Evolutionary conservation across 805 yeast species (phyloP).

Genomic region (Saccharomycopsis fermentans): DNA sequence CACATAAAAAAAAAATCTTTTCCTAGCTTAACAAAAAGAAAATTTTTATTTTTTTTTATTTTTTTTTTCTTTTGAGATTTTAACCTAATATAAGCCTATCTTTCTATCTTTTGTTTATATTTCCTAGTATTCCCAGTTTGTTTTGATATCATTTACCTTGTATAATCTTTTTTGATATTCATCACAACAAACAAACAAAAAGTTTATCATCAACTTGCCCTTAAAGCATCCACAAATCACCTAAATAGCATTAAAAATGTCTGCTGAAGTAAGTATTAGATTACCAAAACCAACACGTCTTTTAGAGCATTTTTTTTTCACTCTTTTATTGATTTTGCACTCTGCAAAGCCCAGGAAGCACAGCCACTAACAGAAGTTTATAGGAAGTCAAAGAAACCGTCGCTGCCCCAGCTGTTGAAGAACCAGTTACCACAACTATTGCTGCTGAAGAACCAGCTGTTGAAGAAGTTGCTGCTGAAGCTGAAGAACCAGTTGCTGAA

Average conservation of each 20-base stretch:
- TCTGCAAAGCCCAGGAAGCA: no score
- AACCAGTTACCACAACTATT: conserved; percentile 4
- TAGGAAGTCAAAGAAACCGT: conserved; percentile 1
- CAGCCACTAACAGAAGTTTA: neutral
- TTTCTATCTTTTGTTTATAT: neutral
- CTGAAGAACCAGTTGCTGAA: conserved; percentile 8
- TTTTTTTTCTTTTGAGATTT: neutral
- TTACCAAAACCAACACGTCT: no score
- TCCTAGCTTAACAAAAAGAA: neutral
- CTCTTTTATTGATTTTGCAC: no score
- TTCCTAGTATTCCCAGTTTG: neutral
- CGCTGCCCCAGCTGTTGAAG: conserved; percentile 8
- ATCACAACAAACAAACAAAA: neutral
- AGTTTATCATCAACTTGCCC: neutral
- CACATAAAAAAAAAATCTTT: no score
- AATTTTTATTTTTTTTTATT: no score
- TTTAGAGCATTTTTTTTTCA: no score
- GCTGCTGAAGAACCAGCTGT: conserved; percentile 8
- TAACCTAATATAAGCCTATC: neutral
- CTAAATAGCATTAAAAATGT: neutral
- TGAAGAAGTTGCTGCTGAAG: conserved; percentile 2
- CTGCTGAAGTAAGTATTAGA: neutral
- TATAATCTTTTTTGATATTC: neutral
- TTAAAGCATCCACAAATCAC: no score
- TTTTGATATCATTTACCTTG: neutral